phyloP scores from a whole-genome alignment of 371 early-diverging fungal genomes.

The Actinomortierella ambigua region DNA sequence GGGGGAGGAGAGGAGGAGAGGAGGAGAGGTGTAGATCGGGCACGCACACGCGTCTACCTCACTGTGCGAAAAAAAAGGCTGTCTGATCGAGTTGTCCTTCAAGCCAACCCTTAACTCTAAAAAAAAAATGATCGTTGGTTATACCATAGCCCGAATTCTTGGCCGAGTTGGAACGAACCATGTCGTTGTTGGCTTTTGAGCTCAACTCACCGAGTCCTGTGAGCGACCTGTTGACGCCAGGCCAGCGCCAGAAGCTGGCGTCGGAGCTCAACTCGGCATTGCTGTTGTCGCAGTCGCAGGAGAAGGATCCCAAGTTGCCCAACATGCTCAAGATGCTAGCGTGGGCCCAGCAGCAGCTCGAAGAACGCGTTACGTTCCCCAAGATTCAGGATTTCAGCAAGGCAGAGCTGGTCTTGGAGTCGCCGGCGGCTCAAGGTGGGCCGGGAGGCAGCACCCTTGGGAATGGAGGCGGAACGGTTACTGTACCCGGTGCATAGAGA shows the following conservation, averaged over 20 bases:
- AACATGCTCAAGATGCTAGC: conserved; percentile 85
- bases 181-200: conserved; percentile 95
- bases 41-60: too few relatives aligned
- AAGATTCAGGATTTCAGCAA: conserved; percentile 83
- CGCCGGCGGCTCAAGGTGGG: conserved; percentile 14
- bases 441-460: conserved; percentile 14
- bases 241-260: conserved; percentile 92
- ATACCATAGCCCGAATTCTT: conserved; percentile 83
- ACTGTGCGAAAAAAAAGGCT: too few relatives aligned
- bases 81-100: too few relatives aligned
- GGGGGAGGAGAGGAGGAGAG: too few relatives aligned
- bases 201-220: conserved; percentile 72
- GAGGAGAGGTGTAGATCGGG: too few relatives aligned
- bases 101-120: too few relatives aligned
- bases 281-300: conserved; percentile 87
- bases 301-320: conserved; percentile 93
- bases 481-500: conserved; percentile 33
- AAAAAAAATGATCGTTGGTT: neutral
- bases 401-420: conserved; percentile 67
- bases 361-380: conserved; percentile 81
- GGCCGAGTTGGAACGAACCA: conserved; percentile 91
- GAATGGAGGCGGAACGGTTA: conserved; percentile 12
- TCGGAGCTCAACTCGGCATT: conserved; percentile 94
- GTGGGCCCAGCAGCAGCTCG: conserved; percentile 91
- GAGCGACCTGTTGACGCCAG: conserved; percentile 80